A percentile compares a stretch with the other conserved stretches of the same genome.
These are phyloP conservation scores for Nemophila menziesii DNA, from an alignment of 257 asterid species.

Conservation along the genomic window DNA sequence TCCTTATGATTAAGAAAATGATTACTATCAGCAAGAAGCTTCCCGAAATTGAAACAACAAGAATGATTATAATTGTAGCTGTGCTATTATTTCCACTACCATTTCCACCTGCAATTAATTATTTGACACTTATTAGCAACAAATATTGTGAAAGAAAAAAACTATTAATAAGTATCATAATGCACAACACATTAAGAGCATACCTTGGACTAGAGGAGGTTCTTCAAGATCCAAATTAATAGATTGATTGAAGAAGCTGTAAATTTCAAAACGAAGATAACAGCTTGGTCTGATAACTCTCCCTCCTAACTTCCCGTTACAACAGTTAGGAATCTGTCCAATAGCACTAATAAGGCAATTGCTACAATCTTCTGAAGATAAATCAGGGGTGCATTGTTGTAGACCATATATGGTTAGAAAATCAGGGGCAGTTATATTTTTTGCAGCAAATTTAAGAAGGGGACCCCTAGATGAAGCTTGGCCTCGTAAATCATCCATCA, in stretches of 20 bases:
- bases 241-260: not conserved
- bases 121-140: not conserved
- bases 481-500: slow-evolving; percentile 4
- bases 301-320: slow-evolving; percentile 1
- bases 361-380: not conserved
- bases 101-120: not conserved
- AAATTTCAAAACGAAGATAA: slow-evolving; percentile 8
- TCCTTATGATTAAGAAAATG: not conserved
- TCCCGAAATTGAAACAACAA: not conserved
- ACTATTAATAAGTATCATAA: too few species aligned
- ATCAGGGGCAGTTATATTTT: not conserved
- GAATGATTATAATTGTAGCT: not conserved
- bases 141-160: not conserved
- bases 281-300: slow-evolving; percentile 10
- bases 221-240: too few species aligned
- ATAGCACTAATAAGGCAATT: not conserved
- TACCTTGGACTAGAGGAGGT: too few species aligned
- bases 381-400: slow-evolving; percentile 5
- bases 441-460: slow-evolving; percentile 8
- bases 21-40: not conserved
- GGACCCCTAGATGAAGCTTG: slow-evolving; percentile 2
- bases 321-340: not conserved
- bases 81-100: too few species aligned
- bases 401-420: not conserved
- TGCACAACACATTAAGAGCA: too few species aligned